phyloP scores from a whole-genome alignment of 768 basidiomycete genomes.

The Collybiopsis luxurians region DNA sequence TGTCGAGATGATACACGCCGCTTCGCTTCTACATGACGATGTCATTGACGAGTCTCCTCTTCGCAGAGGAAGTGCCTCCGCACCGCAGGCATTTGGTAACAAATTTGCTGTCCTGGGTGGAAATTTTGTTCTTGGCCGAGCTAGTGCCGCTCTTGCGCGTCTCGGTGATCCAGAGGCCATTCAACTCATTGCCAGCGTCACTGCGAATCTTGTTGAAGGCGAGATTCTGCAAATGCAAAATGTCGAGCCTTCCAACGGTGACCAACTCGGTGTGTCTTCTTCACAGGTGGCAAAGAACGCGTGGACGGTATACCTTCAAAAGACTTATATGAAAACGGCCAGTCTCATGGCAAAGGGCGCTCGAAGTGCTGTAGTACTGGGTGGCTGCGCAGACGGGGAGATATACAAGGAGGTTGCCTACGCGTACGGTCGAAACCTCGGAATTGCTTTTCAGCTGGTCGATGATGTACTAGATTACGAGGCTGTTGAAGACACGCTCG shows the following conservation, averaged over 20 bases:
- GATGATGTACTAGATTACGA: slow-evolving; percentile 96
- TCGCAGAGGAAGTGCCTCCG: slow-evolving; percentile 73
- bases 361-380: slow-evolving; percentile 83
- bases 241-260: slow-evolving; percentile 38
- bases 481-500: slow-evolving; percentile 67
- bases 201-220: slow-evolving; percentile 90
- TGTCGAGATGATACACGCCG: slow-evolving; percentile 96
- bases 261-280: slow-evolving; percentile 13
- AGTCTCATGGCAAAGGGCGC: slow-evolving; percentile 91
- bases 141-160: slow-evolving; percentile 76
- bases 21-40: slow-evolving; percentile 94
- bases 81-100: slow-evolving; percentile 82
- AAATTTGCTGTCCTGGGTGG: slow-evolving; percentile 87
- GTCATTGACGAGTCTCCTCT: slow-evolving; percentile 85
- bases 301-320: slow-evolving; percentile 85
- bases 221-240: slow-evolving; percentile 84
- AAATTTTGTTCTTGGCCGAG: slow-evolving; percentile 87
- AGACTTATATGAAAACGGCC: slow-evolving; percentile 93
- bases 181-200: slow-evolving; percentile 82
- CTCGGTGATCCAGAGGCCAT: slow-evolving; percentile 84
- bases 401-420: slow-evolving; percentile 94
- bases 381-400: slow-evolving; percentile 82
- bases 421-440: slow-evolving; percentile 90
- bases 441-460: slow-evolving; percentile 97
- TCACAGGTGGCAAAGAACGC: slow-evolving; percentile 32